Base-by-base conservation (phyloP, 257 asterid species). In the Cinchona pubescens region DNA sequence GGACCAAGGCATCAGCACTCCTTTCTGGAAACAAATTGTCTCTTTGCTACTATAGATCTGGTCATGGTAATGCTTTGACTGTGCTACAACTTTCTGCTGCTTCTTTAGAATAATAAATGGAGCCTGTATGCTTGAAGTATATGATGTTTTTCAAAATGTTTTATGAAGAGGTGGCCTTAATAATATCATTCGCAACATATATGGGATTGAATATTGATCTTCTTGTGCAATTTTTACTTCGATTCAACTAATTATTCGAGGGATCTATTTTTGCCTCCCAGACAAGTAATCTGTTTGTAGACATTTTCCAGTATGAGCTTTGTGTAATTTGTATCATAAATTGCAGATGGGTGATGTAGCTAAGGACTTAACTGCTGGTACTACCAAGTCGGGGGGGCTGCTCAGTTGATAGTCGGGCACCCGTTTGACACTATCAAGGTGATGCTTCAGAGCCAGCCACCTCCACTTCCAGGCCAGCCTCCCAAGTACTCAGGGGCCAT, bases 401-500 rank as follows among this genome's bases (percentile, higher is more conserved):
- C 97, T 16, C 97, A 92, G 64, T 78, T 94, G 89, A 72, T 94
- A 80, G 79, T 78, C n/a, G 98, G 98, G 35, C 98, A 94, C 89
- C 97, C 98, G 64, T 94, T 94, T 35, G 98, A 94, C 81, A 94
- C 98, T 76, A 94, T 94, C 42, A 94, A 94, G 81, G 98, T 94
- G 69, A 94, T 92, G 88, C 97, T 94, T 85, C 99, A 94, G 82
- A 94, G 99, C 80, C 97, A 90, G 76, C 99, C 97, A 21, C 71
- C 87, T 69, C 97, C 97, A 21, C 84, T 86, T 76, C 91, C 96
- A 7, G 96, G 99, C 11, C 94, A 89, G 84, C 86, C 78, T 29
- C 97, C 91, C 5, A 94, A 87, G 74, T 94, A 59, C 71, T 71
- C 89, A 12, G 97, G 99, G 10, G 97, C 99, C 49, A 83, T 92